Conservation (phyloP, 768 basidiomycete genomes). For the Boletus subcaerulescens region DNA sequence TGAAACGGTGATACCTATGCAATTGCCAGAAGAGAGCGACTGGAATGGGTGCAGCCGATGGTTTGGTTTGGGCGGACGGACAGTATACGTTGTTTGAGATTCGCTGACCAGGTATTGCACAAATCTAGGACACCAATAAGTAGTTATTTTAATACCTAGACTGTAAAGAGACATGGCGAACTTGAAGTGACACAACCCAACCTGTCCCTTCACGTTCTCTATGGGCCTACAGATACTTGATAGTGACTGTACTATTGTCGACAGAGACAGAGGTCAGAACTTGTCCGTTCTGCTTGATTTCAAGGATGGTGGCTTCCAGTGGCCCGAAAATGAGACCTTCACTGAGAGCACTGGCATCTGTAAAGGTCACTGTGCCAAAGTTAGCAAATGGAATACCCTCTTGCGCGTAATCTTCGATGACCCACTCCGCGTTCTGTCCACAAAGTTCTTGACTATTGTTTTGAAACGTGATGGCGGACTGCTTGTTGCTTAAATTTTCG, state of each 20-base stretch:
- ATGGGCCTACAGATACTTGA: background rate
- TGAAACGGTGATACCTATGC: too few species aligned
- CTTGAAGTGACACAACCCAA: too few species aligned
- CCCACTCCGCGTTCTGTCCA: constrained; percentile 12
- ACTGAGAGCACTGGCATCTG: background rate
- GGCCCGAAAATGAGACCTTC: background rate
- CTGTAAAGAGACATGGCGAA: too few species aligned
- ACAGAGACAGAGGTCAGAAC: background rate
- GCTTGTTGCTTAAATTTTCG: constrained; percentile 1
- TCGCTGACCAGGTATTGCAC: too few species aligned
- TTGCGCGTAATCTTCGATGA: background rate
- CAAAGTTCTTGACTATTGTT: background rate
- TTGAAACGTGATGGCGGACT: too few species aligned
- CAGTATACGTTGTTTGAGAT: too few species aligned
- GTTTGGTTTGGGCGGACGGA: too few species aligned
- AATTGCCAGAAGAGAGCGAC: too few species aligned
- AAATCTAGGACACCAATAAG: too few species aligned
- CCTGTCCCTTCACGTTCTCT: too few species aligned
- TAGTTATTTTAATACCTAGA: too few species aligned
- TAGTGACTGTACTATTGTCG: background rate
- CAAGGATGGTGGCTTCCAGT: background rate
- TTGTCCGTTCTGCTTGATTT: constrained; percentile 2
- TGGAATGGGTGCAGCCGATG: too few species aligned
- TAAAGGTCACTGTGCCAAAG: constrained; percentile 8
- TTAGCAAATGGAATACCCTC: background rate